Percentiles rank a stretch among this genome's conserved stretches.
phyloP scores from a whole-genome alignment of 2,329 filamentous ascomycete genomes.

The Tolypocladium sp. region DNA sequence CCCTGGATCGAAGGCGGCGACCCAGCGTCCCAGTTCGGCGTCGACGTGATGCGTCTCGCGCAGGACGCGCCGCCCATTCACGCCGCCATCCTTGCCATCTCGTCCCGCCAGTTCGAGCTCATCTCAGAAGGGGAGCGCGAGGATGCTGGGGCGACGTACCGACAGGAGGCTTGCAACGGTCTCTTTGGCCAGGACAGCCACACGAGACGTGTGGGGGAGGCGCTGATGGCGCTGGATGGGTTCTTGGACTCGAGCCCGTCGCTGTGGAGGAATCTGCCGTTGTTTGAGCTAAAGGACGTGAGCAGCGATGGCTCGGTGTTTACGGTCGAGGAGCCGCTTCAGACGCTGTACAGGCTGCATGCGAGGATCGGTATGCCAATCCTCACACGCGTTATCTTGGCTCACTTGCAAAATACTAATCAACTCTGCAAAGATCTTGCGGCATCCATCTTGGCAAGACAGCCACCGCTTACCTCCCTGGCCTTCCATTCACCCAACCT shows the following conservation, averaged over 20 bases:
- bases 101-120: conserved; percentile 5
- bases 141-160: not conserved
- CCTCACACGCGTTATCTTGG: not conserved
- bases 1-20: conserved; percentile 12
- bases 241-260: conserved; percentile 5
- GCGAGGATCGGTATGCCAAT: not conserved
- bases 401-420: not conserved
- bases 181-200: not conserved
- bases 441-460: not conserved
- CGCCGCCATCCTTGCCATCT: conserved; percentile 3
- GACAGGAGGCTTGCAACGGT: not conserved
- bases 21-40: conserved; percentile 5
- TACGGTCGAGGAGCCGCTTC: not conserved
- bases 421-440: not conserved
- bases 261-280: not conserved
- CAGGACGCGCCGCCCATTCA: conserved; percentile 1
- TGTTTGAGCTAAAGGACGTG: not conserved
- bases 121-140: not conserved
- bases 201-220: not conserved
- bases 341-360: not conserved
- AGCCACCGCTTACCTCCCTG: not conserved
- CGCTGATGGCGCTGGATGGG: conserved; percentile 1
- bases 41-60: conserved; percentile 8
- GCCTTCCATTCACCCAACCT: not conserved
- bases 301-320: not conserved